These are phyloP conservation scores for Paramecium octaurelia DNA, from an alignment of 73 alveolate genomes.

Conservation along the genomic window DNA sequence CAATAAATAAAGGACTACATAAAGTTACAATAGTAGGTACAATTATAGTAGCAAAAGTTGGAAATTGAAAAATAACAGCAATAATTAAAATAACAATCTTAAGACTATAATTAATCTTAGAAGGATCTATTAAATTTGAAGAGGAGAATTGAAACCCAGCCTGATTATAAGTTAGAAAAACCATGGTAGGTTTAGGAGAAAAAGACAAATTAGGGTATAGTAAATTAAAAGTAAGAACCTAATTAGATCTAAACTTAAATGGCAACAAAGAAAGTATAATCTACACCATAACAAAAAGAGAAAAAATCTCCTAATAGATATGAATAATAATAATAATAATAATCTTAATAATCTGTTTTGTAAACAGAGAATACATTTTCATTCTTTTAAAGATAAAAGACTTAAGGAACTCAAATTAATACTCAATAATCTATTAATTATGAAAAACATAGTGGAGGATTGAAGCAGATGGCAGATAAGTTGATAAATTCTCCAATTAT, in stretches of 20 bases:
- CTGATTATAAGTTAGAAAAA: background rate
- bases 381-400: background rate
- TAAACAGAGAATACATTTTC: background rate
- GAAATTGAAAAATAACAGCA: background rate
- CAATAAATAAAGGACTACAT: conserved; percentile 12
- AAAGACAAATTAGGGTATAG: background rate
- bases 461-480: conserved; percentile 42
- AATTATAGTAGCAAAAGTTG: background rate
- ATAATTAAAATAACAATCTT: background rate
- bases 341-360: background rate
- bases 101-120: conserved; percentile 10
- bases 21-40: background rate
- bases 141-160: background rate
- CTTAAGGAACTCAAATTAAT: background rate
- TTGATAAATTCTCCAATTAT: conserved; percentile 41
- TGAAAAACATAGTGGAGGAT: background rate
- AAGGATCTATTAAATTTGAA: background rate
- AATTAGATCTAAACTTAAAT: background rate
- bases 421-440: background rate
- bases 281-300: background rate
- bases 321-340: background rate
- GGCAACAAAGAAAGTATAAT: background rate
- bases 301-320: background rate
- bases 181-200: background rate
- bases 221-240: background rate